Base-by-base conservation (phyloP, 768 basidiomycete species). In the Leccinum arenicola region DNA sequence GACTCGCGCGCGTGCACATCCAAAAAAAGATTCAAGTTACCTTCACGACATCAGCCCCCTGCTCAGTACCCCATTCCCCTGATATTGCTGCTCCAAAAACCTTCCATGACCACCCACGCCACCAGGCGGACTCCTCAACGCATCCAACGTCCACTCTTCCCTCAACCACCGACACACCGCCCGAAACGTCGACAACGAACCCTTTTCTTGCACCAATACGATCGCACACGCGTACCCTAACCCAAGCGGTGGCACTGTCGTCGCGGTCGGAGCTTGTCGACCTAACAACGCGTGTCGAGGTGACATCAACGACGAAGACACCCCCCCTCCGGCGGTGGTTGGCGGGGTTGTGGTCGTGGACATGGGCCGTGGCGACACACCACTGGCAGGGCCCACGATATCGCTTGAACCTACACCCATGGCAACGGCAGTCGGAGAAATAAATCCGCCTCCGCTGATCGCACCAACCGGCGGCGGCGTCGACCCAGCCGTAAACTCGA, bases 121-220 rank as follows among this genome's bases (percentile, higher is more conserved):
- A 25, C 70, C 67, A 63, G 58, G 71, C 59, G 57, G 68, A 61
- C 69, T 58, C 58, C 71, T 31, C 1, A 70, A 71, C 66, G 65
- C 63, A 25, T 80, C 80, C 61, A 81, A 64, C 36, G 74, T 77
- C 84, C 92, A 94, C 62, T 84, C 82, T 43, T 86, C 84, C 68
- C 86, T 83, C 64, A 95, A 71, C 63, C 83, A 82, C 68, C 83
- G 83, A 78, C 88, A 91, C 11, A 94, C 78, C 6, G 80, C 76
- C 72, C 86, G 88, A 78, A 97, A 96, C 50, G 90, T 87, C 56
- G 92, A 88, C 68, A 89, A 81, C 6, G 93, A 91, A 25, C 95
- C 95, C 73, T 94, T 97, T 78, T 97, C 95, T 63, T 91, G 87
- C 23, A 91, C 82, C 65, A 98, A 76, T 56, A 86, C 85, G 61